Percentiles rank a stretch among this genome's conserved stretches.
Evolutionary conservation across 176 grass and related monocot genomes (phyloP).

Genomic region (Otatea glauca): DNA sequence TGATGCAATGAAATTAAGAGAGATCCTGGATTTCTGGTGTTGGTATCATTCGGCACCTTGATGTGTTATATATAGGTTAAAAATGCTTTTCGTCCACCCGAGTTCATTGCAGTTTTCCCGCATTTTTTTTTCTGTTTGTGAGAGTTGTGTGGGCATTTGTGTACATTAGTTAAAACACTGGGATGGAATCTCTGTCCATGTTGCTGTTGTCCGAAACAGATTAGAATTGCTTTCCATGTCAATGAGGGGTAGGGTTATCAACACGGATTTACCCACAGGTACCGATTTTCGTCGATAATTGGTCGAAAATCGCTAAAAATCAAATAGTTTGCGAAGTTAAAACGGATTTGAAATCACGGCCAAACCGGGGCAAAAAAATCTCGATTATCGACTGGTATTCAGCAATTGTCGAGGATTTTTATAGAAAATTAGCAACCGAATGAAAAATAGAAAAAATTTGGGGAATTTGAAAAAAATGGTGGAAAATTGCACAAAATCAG

Average conservation of each 20-base stretch:
- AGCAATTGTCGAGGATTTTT: too few relatives aligned
- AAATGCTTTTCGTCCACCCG: not conserved
- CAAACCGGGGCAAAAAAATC: too few relatives aligned
- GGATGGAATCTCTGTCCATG: not conserved
- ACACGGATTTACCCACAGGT: too few relatives aligned
- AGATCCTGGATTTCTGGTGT: not conserved
- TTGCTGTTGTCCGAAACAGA: not conserved
- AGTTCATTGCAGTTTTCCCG: not conserved
- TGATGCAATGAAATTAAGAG: slow-evolving; percentile 24
- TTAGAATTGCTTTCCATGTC: not conserved
- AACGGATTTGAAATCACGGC: too few relatives aligned
- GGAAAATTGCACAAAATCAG: too few relatives aligned
- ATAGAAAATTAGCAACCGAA: too few relatives aligned
- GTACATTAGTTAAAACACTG: not conserved
- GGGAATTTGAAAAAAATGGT: too few relatives aligned
- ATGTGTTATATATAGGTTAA: slow-evolving; percentile 10
- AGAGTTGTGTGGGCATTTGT: not conserved
- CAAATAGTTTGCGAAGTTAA: too few relatives aligned
- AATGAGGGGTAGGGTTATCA: not conserved
- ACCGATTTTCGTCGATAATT: too few relatives aligned
- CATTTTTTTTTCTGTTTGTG: not conserved
- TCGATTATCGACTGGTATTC: too few relatives aligned
- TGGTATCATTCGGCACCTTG: slow-evolving; percentile 27
- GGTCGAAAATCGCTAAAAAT: too few relatives aligned
- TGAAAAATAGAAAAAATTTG: too few relatives aligned